These are phyloP conservation scores for Calonectria naviculata DNA, from an alignment of 2,329 filamentous ascomycete species.

Conservation along the genomic window DNA sequence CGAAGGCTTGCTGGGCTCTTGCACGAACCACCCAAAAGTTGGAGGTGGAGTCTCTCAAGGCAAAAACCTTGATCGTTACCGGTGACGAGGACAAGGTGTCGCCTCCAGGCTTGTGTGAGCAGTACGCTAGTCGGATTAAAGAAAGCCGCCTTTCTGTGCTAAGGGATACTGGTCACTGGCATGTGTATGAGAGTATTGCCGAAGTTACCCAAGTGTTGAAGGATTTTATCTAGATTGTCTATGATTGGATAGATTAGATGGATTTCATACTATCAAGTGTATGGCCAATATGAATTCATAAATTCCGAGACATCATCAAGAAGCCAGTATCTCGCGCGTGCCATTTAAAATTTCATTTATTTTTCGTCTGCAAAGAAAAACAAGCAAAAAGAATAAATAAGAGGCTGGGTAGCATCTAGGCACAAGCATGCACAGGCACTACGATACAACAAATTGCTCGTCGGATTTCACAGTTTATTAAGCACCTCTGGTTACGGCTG, in stretches of 20 bases:
- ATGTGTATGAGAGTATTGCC: conserved; percentile 58
- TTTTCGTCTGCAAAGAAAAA: no score
- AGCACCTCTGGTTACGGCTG: no score
- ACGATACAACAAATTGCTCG: no score
- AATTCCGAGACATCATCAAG: no score
- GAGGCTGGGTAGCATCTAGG: no score
- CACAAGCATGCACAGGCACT: no score
- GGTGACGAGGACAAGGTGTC: conserved; percentile 58
- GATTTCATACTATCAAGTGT: no score
- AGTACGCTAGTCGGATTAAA: conserved; percentile 41
- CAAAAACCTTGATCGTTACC: conserved; percentile 53
- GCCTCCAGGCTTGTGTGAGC: conserved; percentile 47
- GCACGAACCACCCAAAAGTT: conserved; percentile 50
- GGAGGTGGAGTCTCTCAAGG: conserved; percentile 46
- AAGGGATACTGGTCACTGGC: conserved; percentile 60
- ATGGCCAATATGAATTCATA: no score
- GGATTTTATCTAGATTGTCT: neutral
- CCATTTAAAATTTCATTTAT: no score
- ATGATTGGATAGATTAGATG: neutral
- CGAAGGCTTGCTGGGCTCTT: conserved; percentile 63
- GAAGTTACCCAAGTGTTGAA: conserved; percentile 42
- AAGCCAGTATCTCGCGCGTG: no score
- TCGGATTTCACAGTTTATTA: no score
- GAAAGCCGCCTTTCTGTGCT: conserved; percentile 47
- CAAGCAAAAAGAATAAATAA: no score